Conservation (phyloP, 2,329 filamentous ascomycete species). For the Curvularia sp. region DNA sequence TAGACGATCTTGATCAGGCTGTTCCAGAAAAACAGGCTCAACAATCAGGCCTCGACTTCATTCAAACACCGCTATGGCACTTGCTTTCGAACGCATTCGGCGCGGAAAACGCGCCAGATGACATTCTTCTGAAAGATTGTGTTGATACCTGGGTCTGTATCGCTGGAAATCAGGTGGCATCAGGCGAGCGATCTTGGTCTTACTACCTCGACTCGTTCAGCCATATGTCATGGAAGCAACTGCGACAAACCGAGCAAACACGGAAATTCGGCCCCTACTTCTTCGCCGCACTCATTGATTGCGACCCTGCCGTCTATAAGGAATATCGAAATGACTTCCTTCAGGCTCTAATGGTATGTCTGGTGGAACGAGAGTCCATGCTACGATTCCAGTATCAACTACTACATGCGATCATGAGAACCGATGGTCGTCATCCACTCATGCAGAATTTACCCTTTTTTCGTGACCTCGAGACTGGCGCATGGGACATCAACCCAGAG, state of each 20-base stretch:
- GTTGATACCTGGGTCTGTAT: constrained; percentile 64
- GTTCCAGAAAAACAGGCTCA: constrained; percentile 4
- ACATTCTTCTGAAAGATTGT: constrained; percentile 59
- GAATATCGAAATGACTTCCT: constrained; percentile 59
- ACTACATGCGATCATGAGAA: constrained; percentile 61
- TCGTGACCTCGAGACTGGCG: constrained; percentile 43
- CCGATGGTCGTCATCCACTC: constrained; percentile 55
- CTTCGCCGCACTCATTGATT: constrained; percentile 50
- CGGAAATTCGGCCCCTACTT: constrained; percentile 56
- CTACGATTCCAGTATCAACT: constrained; percentile 68
- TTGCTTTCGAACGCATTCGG: constrained; percentile 68
- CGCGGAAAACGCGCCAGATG: constrained; percentile 61
- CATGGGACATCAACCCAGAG: constrained; percentile 57
- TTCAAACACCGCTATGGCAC: constrained; percentile 59
- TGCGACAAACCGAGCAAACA: constrained; percentile 55
- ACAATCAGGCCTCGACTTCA: constrained; percentile 44
- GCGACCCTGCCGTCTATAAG: constrained; percentile 50
- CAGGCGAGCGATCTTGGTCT: constrained; percentile 59
- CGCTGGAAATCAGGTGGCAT: constrained; percentile 56
- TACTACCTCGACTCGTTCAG: constrained; percentile 64
- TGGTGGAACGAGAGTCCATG: constrained; percentile 66
- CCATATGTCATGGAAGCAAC: constrained; percentile 57
- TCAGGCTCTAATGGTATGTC: constrained; percentile 60
- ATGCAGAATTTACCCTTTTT: constrained; percentile 66
- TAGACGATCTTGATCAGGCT: constrained; percentile 41